Evolutionary conservation across 2,329 filamentous ascomycete species (phyloP), one percentile per base, ranked within the genome.

Genomic region (Pseudocercospora crystallina): DNA sequence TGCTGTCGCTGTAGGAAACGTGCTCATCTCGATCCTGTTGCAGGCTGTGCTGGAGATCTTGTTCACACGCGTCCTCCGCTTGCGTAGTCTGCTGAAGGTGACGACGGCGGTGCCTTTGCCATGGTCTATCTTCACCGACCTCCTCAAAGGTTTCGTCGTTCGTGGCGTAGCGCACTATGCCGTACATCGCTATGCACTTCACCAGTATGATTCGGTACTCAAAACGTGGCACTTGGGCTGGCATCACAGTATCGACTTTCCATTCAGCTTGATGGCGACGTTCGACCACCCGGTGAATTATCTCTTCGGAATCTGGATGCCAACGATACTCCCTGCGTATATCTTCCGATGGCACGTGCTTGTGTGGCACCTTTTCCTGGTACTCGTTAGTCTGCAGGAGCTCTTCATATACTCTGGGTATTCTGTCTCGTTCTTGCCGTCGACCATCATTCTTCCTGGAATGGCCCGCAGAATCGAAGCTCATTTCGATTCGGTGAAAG

Each of bases 131-230:
- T 64, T 74, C 5, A 81, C 78, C 60, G 78, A 83, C 60, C 63
- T 85, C 5, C 53, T 76, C 3, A 66, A 74, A 45, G 82, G 76
- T 0, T 66, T 86, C 11, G 38, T 82, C 1, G 53, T 79, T n/a
- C 75, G 84, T 47, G 84, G 86, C 62, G 76, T 82, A 5, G 65
- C 90, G 9, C 81, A 84, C 50, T 96, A 95, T 68, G 79, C 83
- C 61, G 77, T 89, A 59, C 90, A 95, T 71, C 84, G 87, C 44
- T 61, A 51, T 32, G 41, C 40, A 80, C 78, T 96, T 8, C 90
- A 95, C 70, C 67, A 66, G 5, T 63, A 56, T 36, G 39, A 58
- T 4, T 69, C 64, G 0, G 60, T 67, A 0, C 46, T 70, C 13
- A 54, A 62, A 29, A 58, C 53, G 10, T 68, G 71, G 64, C 82